Conservation (phyloP, 441 rosid species). For the Populus trichocarpa region DNA sequence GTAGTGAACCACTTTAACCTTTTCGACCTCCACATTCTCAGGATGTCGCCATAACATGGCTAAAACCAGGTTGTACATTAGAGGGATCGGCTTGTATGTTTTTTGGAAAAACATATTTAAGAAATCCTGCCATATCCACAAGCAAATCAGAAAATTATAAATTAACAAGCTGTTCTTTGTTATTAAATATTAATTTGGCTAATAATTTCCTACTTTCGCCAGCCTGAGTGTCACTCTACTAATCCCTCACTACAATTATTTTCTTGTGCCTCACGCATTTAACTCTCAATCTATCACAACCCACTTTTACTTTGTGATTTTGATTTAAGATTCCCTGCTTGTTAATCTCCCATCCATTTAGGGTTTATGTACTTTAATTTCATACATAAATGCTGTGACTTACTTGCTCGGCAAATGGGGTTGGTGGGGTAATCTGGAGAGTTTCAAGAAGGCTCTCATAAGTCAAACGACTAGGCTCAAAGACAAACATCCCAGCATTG, state of each 20-base stretch:
- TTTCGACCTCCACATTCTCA: slow-evolving; percentile 49
- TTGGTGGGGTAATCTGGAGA: slow-evolving; percentile 45
- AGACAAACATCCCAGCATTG: slow-evolving; percentile 80
- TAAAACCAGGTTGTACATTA: slow-evolving; percentile 55
- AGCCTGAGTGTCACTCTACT: too few species aligned
- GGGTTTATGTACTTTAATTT: background rate
- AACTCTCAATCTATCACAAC: too few species aligned
- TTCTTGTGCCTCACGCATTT: too few species aligned
- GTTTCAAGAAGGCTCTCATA: slow-evolving; percentile 42
- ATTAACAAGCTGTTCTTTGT: too few species aligned
- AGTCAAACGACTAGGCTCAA: slow-evolving; percentile 44
- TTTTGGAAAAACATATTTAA: slow-evolving; percentile 65
- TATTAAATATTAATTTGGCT: too few species aligned
- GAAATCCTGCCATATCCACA: slow-evolving; percentile 42
- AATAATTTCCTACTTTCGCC: too few species aligned
- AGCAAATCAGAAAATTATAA: background rate
- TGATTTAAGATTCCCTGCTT: too few species aligned
- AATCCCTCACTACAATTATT: too few species aligned
- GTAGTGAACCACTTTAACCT: slow-evolving; percentile 67
- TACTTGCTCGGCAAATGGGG: slow-evolving; percentile 77
- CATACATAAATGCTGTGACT: slow-evolving; percentile 18
- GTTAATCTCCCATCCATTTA: background rate
- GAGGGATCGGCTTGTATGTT: slow-evolving; percentile 59
- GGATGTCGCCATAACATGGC: slow-evolving; percentile 83
- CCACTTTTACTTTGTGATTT: too few species aligned